phyloP scores from a whole-genome alignment of 2,329 filamentous ascomycete genomes.

The Neophaeococcomyces aloes region DNA sequence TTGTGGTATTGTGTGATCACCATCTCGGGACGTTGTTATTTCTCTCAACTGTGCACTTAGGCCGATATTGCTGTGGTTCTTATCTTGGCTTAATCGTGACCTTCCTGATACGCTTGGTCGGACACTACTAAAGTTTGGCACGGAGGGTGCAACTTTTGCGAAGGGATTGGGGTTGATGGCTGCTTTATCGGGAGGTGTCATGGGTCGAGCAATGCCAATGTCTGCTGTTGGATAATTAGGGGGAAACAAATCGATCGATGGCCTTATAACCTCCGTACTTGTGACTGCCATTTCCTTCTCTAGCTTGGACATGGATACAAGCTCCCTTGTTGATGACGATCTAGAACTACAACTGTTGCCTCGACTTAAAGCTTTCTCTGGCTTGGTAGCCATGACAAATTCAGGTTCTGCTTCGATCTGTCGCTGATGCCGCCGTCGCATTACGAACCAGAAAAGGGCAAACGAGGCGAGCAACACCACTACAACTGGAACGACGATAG shows the following conservation, averaged over 20 bases:
- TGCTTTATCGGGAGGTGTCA: slow-evolving; percentile 12
- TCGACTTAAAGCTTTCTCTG: slow-evolving; percentile 19
- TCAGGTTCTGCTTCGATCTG: slow-evolving; percentile 18
- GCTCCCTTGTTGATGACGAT: slow-evolving; percentile 8
- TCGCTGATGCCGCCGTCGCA: slow-evolving; percentile 17
- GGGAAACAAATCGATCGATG: slow-evolving; percentile 12
- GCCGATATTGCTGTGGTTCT: slow-evolving; percentile 12
- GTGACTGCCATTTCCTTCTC: slow-evolving; percentile 8
- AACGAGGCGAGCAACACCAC: slow-evolving; percentile 18
- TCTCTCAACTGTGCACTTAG: too few relatives aligned
- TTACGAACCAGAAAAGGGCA: slow-evolving; percentile 20
- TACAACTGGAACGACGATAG: slow-evolving; percentile 19
- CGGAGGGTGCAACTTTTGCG: not conserved
- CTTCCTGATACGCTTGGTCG: slow-evolving; percentile 11
- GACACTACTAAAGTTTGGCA: slow-evolving; percentile 17
- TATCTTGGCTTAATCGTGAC: slow-evolving; percentile 4
- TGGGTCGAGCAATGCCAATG: slow-evolving; percentile 15
- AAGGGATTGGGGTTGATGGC: not conserved
- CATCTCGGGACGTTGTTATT: too few relatives aligned
- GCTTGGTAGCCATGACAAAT: slow-evolving; percentile 21
- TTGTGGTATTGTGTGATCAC: too few relatives aligned
- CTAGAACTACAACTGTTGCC: slow-evolving; percentile 18
- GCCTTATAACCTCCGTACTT: slow-evolving; percentile 8
- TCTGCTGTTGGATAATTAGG: slow-evolving; percentile 15
- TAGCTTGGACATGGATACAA: slow-evolving; percentile 3